A percentile compares a stretch with the other conserved stretches of the same genome.
These are phyloP conservation scores for Dactylonectria macrodidyma DNA, from an alignment of 2,329 filamentous ascomycete genomes.

Conservation along the genomic window DNA sequence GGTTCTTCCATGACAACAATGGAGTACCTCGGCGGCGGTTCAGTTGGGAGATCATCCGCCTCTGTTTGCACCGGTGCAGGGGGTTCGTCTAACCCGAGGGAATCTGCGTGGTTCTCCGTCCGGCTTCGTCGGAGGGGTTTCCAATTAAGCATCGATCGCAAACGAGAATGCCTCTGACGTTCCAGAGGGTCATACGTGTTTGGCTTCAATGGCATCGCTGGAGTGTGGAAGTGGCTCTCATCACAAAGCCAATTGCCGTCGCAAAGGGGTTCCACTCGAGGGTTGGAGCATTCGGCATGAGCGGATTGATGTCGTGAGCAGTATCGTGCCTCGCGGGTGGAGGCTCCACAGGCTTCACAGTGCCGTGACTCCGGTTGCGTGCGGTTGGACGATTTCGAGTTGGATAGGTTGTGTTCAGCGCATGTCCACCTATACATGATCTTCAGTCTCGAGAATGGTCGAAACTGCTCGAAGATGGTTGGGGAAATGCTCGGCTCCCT, in stretches of 20 bases:
- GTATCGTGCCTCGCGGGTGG: not conserved
- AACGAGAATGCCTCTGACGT: conserved; percentile 23
- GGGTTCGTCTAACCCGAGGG: not conserved
- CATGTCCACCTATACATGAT: not conserved
- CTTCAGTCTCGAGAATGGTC: not conserved
- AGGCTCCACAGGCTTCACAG: not conserved
- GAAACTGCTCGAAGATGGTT: not conserved
- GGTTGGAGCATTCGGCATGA: not conserved
- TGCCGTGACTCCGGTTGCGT: not conserved
- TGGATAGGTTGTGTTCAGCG: not conserved
- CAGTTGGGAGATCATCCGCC: not conserved
- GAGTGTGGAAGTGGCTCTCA: not conserved
- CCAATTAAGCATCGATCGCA: conserved; percentile 25
- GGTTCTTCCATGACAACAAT: not conserved
- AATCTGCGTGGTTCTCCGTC: not conserved
- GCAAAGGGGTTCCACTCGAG: not conserved
- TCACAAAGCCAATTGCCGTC: conserved; percentile 12
- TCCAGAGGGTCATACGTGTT: not conserved
- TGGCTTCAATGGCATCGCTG: not conserved
- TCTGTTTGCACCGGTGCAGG: not conserved
- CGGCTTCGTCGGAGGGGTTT: not conserved
- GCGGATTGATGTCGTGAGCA: conserved; percentile 20
- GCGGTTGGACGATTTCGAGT: not conserved
- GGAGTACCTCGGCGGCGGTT: not conserved
- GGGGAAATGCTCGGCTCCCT: not conserved